phyloP scores from a whole-genome alignment of 257 asterid species.

The Anisodus acutangulus region DNA sequence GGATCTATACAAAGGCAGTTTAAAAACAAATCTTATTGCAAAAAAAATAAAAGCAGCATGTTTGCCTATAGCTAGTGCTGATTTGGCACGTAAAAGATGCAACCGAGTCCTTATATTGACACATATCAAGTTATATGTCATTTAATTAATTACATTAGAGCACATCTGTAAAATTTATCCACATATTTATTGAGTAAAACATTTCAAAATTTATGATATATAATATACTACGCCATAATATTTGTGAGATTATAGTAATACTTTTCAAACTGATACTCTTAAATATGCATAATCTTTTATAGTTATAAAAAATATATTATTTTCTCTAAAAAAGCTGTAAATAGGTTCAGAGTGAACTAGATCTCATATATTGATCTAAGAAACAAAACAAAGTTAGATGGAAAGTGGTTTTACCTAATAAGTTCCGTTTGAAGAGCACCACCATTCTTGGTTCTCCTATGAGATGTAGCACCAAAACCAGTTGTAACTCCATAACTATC shows the following conservation, averaged over 20 bases:
- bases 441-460: constrained; percentile 86
- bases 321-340: not conserved
- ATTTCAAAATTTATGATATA: not conserved
- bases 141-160: too few species aligned
- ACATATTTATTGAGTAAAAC: not conserved
- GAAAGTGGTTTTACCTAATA: constrained; percentile 57
- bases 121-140: too few species aligned
- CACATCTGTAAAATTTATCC: too few species aligned
- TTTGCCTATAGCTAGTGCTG: too few species aligned
- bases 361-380: not conserved
- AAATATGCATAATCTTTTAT: not conserved
- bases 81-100: too few species aligned
- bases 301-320: too few species aligned
- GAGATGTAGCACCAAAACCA: constrained; percentile 90
- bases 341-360: not conserved
- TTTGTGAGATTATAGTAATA: not conserved
- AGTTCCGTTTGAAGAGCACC: constrained; percentile 92
- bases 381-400: constrained; percentile 13
- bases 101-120: too few species aligned
- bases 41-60: too few species aligned
- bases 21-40: not conserved
- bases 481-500: constrained; percentile 95
- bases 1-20: not conserved
- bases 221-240: not conserved
- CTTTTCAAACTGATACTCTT: not conserved